phyloP scores from a whole-genome alignment of 2,329 filamentous ascomycete species.

The Sphaerostilbella broomeana region DNA sequence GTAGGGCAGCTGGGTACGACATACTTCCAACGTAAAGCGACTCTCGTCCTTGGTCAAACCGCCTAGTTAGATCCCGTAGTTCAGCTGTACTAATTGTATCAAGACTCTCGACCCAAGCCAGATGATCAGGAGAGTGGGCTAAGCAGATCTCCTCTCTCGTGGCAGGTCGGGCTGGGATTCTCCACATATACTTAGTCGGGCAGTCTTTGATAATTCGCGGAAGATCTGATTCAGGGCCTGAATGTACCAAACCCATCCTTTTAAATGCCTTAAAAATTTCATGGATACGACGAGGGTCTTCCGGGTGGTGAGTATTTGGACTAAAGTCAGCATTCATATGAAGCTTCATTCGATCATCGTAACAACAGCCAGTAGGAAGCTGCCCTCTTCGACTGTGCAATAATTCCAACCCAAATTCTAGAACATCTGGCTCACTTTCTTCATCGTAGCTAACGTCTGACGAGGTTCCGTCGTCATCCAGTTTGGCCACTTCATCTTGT shows the following conservation, averaged over 20 bases:
- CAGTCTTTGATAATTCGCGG: conserved; percentile 43
- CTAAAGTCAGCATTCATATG: conserved; percentile 80
- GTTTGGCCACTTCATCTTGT: conserved; percentile 20
- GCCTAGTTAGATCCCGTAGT: conserved; percentile 59
- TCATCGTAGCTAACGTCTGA: conserved; percentile 30
- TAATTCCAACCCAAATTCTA: conserved; percentile 32
- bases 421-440: conserved; percentile 30
- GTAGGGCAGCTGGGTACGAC: conserved; percentile 71
- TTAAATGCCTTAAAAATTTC: conserved; percentile 89
- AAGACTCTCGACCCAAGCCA: conserved; percentile 63
- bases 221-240: conserved; percentile 49
- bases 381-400: conserved; percentile 40
- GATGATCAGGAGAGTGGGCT: conserved; percentile 73
- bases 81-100: conserved; percentile 51
- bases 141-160: conserved; percentile 72
- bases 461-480: conserved; percentile 25
- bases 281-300: conserved; percentile 87
- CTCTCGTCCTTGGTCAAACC: conserved; percentile 58
- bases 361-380: conserved; percentile 71
- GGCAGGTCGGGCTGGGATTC: conserved; percentile 73
- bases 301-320: conserved; percentile 75
- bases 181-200: conserved; percentile 60
- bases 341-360: conserved; percentile 92
- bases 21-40: conserved; percentile 79
- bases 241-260: conserved; percentile 68